A percentile compares a stretch with the other conserved stretches of the same genome.
These are phyloP conservation scores for Santalum album DNA, from an alignment of 164 flowering plant species.

Conservation along the genomic window DNA sequence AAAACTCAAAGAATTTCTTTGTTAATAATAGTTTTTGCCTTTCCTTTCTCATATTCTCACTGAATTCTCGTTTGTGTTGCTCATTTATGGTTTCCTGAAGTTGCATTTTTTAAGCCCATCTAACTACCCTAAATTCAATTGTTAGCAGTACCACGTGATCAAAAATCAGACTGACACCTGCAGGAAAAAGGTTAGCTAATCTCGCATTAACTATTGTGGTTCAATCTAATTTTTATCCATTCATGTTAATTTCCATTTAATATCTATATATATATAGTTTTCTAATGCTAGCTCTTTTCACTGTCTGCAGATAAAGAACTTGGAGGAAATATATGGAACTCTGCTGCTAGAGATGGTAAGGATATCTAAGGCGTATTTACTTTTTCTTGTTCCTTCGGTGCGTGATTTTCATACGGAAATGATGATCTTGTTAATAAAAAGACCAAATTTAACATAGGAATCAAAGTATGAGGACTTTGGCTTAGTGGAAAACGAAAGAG, in stretches of 20 bases:
- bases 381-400: too few relatives aligned
- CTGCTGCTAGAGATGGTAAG: conserved; percentile 34
- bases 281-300: neutral
- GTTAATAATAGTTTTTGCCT: too few relatives aligned
- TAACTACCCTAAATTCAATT: neutral
- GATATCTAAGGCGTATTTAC: neutral
- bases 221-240: too few relatives aligned
- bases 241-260: too few relatives aligned
- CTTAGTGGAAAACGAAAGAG: conserved; percentile 22
- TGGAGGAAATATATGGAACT: conserved; percentile 20
- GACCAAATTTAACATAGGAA: conserved; percentile 20
- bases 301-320: conserved; percentile 26
- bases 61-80: too few relatives aligned
- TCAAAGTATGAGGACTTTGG: conserved; percentile 25
- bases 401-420: too few relatives aligned
- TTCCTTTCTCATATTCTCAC: too few relatives aligned
- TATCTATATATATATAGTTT: too few relatives aligned
- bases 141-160: conserved; percentile 41
- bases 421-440: too few relatives aligned
- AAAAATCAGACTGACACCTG: conserved; percentile 35
- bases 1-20: too few relatives aligned
- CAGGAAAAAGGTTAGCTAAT: conserved; percentile 44
- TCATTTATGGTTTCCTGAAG: neutral
- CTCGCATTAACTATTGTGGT: neutral
- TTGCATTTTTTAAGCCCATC: neutral